Evolutionary conservation across 2,329 filamentous ascomycete species (phyloP), one percentile per base, ranked within the genome.

Genomic region (Bisporella sp.): DNA sequence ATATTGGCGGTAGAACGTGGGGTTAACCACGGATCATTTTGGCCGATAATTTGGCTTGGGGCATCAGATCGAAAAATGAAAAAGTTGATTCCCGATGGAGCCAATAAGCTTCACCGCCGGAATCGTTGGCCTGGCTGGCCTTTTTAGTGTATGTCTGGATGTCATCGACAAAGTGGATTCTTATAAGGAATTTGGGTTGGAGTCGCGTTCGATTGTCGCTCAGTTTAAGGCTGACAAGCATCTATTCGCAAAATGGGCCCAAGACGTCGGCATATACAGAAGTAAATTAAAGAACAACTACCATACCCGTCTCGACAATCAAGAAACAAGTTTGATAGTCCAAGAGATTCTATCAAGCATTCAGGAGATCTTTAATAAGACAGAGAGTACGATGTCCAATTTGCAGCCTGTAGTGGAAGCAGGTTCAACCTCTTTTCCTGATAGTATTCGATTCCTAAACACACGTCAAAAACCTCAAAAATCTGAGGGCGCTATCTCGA

Each of bases 121-220:
- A 31, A 41, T 48, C 21, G 46, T 32, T 9, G 46, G 37, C 6
- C 29, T 48, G 46, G 37, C 37, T 48, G 37, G 46, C 31, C 46
- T 48, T 41, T 48, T 48, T 31, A 41, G 46, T 32, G 21, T 28
- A n/a, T 48, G 37, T 41, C 37, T 48, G 7, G 37, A 48, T 48
- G 46, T 48, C 31, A 48, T 48, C 37, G 37, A 48, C 9, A 48
- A 41, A 41, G 21, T 41, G 12, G 37, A 41, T 41, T 41, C 12
- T 28, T 48, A 48, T 35, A 48, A 48, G 37, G 30, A 48, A 12
- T 48, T 48, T 28, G 30, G 37, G 5, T 21, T 41, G 21, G 46
- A 48, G 6, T 41, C 21, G 12, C 37, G 37, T 48, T 9, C 29
- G 30, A 41, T 48, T 32, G 31, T 41, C 46, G 37, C 46, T 48